Evolutionary conservation across 352 stramenopile genomes (phyloP).

Genomic region (Chrysophaeum taylorii): DNA sequence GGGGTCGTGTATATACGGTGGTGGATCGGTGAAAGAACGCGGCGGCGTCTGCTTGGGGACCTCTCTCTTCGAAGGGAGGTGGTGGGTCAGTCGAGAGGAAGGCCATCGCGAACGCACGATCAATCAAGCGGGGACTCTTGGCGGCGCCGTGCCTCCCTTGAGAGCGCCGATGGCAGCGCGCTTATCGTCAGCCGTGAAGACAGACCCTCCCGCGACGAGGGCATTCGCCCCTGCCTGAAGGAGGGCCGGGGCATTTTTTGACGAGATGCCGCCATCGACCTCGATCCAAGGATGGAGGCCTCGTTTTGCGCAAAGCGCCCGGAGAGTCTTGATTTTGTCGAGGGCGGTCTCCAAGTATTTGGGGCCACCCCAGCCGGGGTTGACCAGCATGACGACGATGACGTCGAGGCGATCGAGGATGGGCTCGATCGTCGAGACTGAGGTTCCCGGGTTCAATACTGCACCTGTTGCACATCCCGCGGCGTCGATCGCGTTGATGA

Average conservation of each 20-base stretch:
- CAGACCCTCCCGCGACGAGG: constrained; percentile 21
- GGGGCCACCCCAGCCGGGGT: constrained; percentile 21
- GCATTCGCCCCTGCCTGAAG: constrained; percentile 24
- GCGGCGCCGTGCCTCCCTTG: no score
- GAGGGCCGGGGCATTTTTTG: constrained; percentile 13
- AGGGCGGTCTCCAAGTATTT: constrained; percentile 25
- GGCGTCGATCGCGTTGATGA: constrained; percentile 20
- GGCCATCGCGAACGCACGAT: no score
- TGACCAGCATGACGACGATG: constrained; percentile 27
- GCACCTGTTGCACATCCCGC: constrained; percentile 13
- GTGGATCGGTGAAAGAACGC: no score
- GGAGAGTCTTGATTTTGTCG: constrained; percentile 22
- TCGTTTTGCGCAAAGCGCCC: background rate
- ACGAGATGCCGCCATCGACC: constrained; percentile 22
- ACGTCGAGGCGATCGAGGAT: constrained; percentile 24
- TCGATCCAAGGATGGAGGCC: constrained; percentile 10
- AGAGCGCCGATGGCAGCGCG: constrained; percentile 4
- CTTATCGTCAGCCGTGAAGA: constrained; percentile 26
- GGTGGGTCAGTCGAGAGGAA: no score
- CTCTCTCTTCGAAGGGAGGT: no score
- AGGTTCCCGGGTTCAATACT: constrained; percentile 23
- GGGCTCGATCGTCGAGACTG: constrained; percentile 19
- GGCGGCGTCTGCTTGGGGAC: no score
- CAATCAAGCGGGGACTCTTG: no score
- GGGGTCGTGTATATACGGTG: no score